A percentile compares a stretch with the other conserved stretches of the same genome.
Conservation (phyloP, 192 early-diverging fungal species). For the Backusella tuberculispora region DNA sequence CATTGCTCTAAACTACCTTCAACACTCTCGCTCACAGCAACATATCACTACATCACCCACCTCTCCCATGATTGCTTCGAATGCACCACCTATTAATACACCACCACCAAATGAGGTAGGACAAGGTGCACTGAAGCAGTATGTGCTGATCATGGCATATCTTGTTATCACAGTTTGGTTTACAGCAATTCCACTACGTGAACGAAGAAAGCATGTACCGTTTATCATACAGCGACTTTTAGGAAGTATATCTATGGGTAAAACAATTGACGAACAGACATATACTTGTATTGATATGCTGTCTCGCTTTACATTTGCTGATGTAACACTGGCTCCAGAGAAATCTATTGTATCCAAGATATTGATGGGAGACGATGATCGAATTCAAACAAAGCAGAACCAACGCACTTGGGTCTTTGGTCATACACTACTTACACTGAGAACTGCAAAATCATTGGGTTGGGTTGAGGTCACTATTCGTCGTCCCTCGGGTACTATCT, state of each 20-base stretch:
- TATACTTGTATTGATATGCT: conserved; percentile 96
- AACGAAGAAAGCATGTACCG: conserved; percentile 80
- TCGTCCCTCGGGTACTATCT: conserved; percentile 76
- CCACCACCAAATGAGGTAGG: conserved; percentile 26
- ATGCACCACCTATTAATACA: conserved; percentile 13
- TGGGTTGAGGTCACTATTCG: conserved; percentile 87
- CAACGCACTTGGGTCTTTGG: conserved; percentile 85
- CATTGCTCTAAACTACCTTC: conserved; percentile 89
- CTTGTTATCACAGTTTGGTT: conserved; percentile 92
- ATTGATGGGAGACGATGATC: conserved; percentile 44
- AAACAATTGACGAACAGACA: conserved; percentile 80
- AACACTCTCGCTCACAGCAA: conserved; percentile 50
- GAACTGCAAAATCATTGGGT: conserved; percentile 62
- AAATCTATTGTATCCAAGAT: conserved; percentile 55
- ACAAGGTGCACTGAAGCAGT: conserved; percentile 68
- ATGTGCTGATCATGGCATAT: conserved; percentile 91
- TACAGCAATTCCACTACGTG: conserved; percentile 71
- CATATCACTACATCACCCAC: conserved; percentile 24
- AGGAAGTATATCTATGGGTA: conserved; percentile 58
- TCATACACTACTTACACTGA: conserved; percentile 81
- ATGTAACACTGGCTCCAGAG: conserved; percentile 65
- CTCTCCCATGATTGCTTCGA: conserved; percentile 24
- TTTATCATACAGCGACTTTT: conserved; percentile 79
- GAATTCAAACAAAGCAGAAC: conserved; percentile 44
- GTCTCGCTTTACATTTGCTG: conserved; percentile 79